A percentile compares a stretch with the other conserved stretches of the same genome.
Evolutionary conservation across 2,329 filamentous ascomycete genomes (phyloP).

Genomic region (Claviceps fusiformis): DNA sequence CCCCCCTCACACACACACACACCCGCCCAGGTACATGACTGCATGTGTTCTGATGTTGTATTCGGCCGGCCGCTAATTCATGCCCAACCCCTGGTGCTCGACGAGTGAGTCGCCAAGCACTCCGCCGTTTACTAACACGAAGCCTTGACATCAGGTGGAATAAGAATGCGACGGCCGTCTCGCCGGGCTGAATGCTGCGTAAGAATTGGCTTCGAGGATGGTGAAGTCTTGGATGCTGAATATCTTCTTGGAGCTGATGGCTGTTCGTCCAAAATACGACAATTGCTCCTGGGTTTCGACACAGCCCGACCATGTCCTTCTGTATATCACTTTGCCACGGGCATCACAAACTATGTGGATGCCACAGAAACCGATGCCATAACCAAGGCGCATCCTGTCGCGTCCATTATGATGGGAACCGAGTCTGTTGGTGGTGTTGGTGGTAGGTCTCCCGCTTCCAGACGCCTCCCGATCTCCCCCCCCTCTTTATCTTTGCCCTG

Average conservation of each 20-base stretch:
- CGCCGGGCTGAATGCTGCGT: constrained; percentile 6
- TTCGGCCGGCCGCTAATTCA: no score
- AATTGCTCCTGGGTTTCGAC: constrained; percentile 16
- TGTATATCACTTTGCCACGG: constrained; percentile 17
- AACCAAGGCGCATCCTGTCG: constrained; percentile 17
- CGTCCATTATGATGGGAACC: constrained; percentile 17
- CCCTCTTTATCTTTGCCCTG: not conserved
- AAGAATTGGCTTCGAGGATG: constrained; percentile 13
- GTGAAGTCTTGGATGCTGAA: constrained; percentile 8
- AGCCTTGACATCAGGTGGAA: constrained; percentile 21
- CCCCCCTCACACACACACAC: no score
- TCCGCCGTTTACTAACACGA: constrained; percentile 19
- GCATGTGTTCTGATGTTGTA: no score
- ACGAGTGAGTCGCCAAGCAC: constrained; percentile 20
- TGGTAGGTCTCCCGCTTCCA: constrained; percentile 12
- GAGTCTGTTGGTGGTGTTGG: constrained; percentile 16
- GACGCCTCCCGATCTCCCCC: not conserved
- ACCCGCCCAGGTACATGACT: no score
- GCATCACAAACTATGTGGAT: constrained; percentile 13
- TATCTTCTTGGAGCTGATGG: constrained; percentile 21
- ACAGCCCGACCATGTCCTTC: constrained; percentile 13
- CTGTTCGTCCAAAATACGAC: constrained; percentile 15
- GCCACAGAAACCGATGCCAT: constrained; percentile 14
- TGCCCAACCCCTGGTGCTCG: constrained; percentile 19
- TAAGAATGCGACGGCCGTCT: constrained; percentile 9